These are phyloP conservation scores for Quercus parvula DNA, from an alignment of 306 rosid genomes.

Conservation along the genomic window DNA sequence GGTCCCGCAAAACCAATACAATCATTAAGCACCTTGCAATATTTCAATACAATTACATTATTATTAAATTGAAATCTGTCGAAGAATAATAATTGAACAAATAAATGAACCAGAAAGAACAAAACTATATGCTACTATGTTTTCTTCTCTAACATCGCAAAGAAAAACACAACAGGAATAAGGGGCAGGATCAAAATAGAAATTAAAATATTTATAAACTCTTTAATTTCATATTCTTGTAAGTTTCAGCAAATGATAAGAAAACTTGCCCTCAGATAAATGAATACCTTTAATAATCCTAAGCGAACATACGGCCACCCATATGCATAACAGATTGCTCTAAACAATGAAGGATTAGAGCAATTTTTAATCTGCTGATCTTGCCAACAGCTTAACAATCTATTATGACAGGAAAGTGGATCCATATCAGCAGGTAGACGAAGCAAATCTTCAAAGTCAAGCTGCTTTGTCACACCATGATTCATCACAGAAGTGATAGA, in stretches of 20 bases:
- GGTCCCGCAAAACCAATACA: constrained; percentile 89
- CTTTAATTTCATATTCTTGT: too few relatives aligned
- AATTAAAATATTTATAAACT: too few relatives aligned
- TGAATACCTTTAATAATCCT: constrained; percentile 79
- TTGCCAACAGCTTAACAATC: constrained; percentile 62
- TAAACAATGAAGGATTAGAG: constrained; percentile 63
- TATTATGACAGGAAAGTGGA: constrained; percentile 61
- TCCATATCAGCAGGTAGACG: constrained; percentile 68
- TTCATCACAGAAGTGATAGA: constrained; percentile 70
- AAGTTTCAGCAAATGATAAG: constrained; percentile 12
- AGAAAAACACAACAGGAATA: background rate
- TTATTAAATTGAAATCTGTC: background rate
- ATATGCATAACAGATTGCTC: constrained; percentile 81
- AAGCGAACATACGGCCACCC: constrained; percentile 86
- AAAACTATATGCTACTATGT: background rate
- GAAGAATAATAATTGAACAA: background rate
- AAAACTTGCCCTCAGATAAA: constrained; percentile 6
- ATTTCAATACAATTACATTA: background rate
- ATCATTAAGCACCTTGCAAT: constrained; percentile 80
- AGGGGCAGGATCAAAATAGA: background rate
- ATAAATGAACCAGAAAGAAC: background rate
- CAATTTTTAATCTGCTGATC: constrained; percentile 41
- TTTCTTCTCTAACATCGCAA: background rate
- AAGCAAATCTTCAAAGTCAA: constrained; percentile 74
- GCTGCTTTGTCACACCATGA: constrained; percentile 68